Evolutionary conservation across 2,329 filamentous ascomycete genomes (phyloP), one percentile per base, ranked within the genome.

Genomic region (Pseudogymnoascus sp.): DNA sequence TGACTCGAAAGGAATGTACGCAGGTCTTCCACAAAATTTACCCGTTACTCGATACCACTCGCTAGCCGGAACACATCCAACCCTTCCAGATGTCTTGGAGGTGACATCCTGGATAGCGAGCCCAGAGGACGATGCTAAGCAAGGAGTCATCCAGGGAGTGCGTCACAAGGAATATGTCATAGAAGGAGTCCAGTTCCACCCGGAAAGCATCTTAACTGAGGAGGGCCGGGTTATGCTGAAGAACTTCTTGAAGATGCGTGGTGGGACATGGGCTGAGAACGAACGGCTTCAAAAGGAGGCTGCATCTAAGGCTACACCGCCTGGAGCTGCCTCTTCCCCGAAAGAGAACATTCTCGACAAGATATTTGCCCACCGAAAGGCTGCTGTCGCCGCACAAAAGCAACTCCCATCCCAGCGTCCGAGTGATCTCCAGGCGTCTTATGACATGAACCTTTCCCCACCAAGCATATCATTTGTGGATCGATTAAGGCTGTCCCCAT

Each of bases 121-220:
- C n/a, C 78, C 80, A 15, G 59, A 60, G 4, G 33, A 59, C 33
- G 90, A 93, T 72, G 88, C 88, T 61, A 86, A 85, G 31, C 91
- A 89, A 67, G 90, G 90, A 31, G 87, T 97, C 65, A 99, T 99
- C 70, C 97, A 97, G 89, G 95, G 95, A 56, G 90, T 99, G 53
- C 88, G 95, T 53, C 95, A 99, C 79, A 96, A 93, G 78, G 85
- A 95, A 72, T 89, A 88, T 71, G 84, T 90, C 1, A 82, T 97
- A n/a, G 95, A 99, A 75, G 95, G 93, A 42, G 95, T 99, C 15
- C 95, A 99, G 73, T 99, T 97, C 70, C 95, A 99, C 70, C 95
- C 95, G 0, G 95, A 99, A 77, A 97, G 93, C 74, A 99, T 99
- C 64, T 79, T 99, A 61, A 97, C 93, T 0, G 91, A 89, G 53